These are phyloP conservation scores for Kwoniella newhampshirensis DNA, from an alignment of 768 basidiomycete genomes.

Conservation along the genomic window DNA sequence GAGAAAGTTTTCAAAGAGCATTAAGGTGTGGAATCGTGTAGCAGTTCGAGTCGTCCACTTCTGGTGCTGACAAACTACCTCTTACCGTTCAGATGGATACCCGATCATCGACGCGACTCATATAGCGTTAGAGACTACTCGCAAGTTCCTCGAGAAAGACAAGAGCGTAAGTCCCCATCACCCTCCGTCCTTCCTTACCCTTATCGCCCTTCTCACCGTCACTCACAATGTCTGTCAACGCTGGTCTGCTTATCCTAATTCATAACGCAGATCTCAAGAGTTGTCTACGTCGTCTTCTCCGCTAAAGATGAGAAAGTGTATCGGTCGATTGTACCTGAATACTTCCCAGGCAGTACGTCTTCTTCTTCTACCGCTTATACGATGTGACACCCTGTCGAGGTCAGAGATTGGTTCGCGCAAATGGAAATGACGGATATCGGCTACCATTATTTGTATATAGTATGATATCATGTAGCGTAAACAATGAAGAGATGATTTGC, in stretches of 20 bases:
- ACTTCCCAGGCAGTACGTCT: slow-evolving; percentile 33
- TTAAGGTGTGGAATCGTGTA: no score
- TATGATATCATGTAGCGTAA: no score
- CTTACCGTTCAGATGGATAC: slow-evolving; percentile 48
- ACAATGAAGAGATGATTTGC: no score
- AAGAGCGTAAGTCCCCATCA: slow-evolving; percentile 24
- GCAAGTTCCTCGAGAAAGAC: slow-evolving; percentile 35
- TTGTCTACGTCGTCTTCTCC: slow-evolving; percentile 50
- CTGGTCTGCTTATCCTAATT: no score
- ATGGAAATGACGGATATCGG: no score
- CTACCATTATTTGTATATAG: no score
- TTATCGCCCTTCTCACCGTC: neutral
- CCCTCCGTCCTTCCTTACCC: neutral
- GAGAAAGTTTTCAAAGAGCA: no score
- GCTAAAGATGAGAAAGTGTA: slow-evolving; percentile 42
- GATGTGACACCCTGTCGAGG: no score
- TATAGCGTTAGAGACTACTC: slow-evolving; percentile 48
- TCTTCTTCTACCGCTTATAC: neutral
- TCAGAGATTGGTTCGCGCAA: no score
- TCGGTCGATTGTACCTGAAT: slow-evolving; percentile 27
- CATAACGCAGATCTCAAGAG: slow-evolving; percentile 42
- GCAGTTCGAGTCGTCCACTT: no score
- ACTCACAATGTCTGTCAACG: no score
- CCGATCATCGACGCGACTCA: slow-evolving; percentile 52
- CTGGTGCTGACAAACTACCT: no score